Base-by-base conservation (phyloP, 2,329 filamentous ascomycete genomes). In the Sarocladiaceae sp. region DNA sequence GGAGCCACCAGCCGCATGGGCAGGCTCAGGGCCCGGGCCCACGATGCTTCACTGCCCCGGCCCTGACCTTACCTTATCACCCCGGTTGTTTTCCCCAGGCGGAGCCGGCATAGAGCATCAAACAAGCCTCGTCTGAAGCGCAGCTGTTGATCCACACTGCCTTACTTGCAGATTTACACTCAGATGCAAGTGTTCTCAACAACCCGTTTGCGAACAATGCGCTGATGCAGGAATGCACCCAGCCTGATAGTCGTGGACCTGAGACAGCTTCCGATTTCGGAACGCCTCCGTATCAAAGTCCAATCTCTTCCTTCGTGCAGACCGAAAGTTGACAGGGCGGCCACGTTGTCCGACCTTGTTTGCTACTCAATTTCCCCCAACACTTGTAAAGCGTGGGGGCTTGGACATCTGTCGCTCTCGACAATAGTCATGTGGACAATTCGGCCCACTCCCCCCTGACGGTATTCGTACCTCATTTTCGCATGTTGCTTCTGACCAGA, bases 1-100 rank as follows among this genome's bases (percentile, higher is more conserved):
- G n/a, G 37, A 24, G 37, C 29, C 37, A 21, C 23, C 37, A 41
- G 23, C 23, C 37, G 34, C 21, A 39, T 39, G 23, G 34, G 34
- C 37, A 41, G 29, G 5, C 24, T 41, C 21, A 12, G 37, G 21
- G 6, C 37, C 34, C 23, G 6, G 34, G 19, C 20, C 34, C 37
- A 41, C 37, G 37, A 41, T 41, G 24, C 23, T 19, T 41, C 23
- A 24, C 37, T 16, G 20, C n/a, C 37, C 37, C 23, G 15, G 23
- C 18, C 23, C 37, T 29, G 15, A 41, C 37, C 23, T 41, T 11
- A 41, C n/a, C n/a, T n/a, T n/a, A n/a, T n/a, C n/a, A 18, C n/a
- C 37, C 23, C 24, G 37, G 37, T 18, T 41, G 12, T 24, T 41
- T 41, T 29, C 37, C 37, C 37, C 37, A 41, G 37, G 37, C 37